phyloP scores from a whole-genome alignment of 1,139 yeast genomes.

The Torulaspora globosa region DNA sequence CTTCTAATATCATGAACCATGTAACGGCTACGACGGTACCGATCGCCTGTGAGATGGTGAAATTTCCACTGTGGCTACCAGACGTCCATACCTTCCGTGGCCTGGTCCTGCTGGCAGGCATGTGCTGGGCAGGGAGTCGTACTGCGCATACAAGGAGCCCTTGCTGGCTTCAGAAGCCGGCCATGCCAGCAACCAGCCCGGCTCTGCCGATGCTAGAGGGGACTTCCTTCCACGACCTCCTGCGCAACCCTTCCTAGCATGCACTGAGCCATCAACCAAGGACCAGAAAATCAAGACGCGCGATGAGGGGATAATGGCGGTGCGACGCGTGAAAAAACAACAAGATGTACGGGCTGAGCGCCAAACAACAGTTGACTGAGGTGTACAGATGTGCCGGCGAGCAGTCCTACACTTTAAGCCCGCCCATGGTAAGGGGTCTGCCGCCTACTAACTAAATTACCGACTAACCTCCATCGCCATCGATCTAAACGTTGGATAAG shows the following conservation, averaged over 20 bases:
- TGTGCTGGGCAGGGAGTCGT: too few species aligned
- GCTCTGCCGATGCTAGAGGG: too few species aligned
- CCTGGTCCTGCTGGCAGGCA: too few species aligned
- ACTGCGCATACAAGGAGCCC: neutral
- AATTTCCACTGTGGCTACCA: constrained; percentile 4
- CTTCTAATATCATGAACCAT: neutral
- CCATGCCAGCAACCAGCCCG: too few species aligned
- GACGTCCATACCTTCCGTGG: neutral
- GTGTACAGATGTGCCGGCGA: neutral
- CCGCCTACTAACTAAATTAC: neutral
- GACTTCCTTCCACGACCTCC: too few species aligned
- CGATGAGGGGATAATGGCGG: neutral
- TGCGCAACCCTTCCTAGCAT: too few species aligned
- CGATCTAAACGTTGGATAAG: neutral
- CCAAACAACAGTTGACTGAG: neutral
- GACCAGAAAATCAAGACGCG: neutral
- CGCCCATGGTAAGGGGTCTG: neutral
- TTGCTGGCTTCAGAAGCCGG: neutral
- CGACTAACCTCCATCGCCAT: neutral
- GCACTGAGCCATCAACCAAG: too few species aligned
- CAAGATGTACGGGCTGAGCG: neutral
- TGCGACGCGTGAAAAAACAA: neutral
- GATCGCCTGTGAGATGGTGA: constrained; percentile 3
- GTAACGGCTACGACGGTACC: constrained; percentile 4
- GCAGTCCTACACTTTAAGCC: too few species aligned